A percentile compares a stretch with the other conserved stretches of the same genome.
Conservation (phyloP, 306 rosid species). For the Luffa aegyptiaca region DNA sequence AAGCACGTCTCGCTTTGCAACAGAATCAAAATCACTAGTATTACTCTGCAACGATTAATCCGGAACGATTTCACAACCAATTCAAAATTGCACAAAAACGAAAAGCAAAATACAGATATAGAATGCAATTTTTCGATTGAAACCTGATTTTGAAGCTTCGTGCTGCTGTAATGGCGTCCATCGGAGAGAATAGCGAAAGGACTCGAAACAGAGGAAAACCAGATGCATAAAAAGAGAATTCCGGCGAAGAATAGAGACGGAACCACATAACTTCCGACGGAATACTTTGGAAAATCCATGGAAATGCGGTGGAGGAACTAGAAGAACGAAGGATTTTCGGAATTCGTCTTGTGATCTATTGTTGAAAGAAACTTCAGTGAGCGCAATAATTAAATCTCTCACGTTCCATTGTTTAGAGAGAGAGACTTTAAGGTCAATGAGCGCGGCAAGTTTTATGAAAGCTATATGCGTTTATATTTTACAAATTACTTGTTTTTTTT, state of each 20-base stretch:
- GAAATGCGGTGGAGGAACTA: not conserved
- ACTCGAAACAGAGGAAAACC: constrained; percentile 25
- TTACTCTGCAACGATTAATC: not conserved
- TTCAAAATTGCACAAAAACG: not conserved
- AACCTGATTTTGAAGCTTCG: constrained; percentile 13
- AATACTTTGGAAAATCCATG: constrained; percentile 11
- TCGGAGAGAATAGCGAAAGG: constrained; percentile 11
- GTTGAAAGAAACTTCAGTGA: not conserved
- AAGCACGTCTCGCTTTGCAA: constrained; percentile 17
- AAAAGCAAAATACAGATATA: not conserved
- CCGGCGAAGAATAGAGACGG: constrained; percentile 24
- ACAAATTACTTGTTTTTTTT: too few species aligned
- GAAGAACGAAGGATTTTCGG: not conserved
- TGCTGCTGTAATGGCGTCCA: not conserved
- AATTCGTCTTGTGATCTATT: not conserved
- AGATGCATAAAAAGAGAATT: constrained; percentile 15
- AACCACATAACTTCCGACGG: constrained; percentile 12
- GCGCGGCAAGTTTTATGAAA: not conserved
- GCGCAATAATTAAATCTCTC: not conserved
- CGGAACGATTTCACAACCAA: not conserved
- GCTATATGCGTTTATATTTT: too few species aligned
- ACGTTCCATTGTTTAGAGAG: not conserved
- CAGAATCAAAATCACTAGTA: not conserved
- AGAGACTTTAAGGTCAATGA: not conserved
- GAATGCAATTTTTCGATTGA: not conserved